A percentile compares a stretch with the other conserved stretches of the same genome.
Evolutionary conservation across 129 eudicot genomes (phyloP).

Genomic region (Rutidosis leptorrhynchoides): DNA sequence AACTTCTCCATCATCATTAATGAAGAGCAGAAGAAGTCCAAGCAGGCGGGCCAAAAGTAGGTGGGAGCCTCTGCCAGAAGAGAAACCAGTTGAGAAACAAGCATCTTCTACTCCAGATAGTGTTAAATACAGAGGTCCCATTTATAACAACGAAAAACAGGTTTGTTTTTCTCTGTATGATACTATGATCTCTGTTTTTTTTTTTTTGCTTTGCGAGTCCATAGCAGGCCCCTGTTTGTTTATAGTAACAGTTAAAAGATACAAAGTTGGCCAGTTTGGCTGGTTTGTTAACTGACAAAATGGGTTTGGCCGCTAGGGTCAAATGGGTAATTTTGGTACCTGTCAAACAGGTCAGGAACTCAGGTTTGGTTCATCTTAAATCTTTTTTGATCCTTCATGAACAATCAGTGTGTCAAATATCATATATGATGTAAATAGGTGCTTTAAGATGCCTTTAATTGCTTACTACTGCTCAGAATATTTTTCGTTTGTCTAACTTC

Average conservation of each 20-base stretch:
- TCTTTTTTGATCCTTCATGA: not conserved
- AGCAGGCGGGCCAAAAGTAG: conserved; percentile 85
- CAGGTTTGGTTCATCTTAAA: not conserved
- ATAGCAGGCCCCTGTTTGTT: not conserved
- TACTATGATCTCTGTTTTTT: not conserved
- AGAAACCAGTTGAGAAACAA: conserved; percentile 51
- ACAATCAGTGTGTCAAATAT: not conserved
- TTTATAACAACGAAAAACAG: conserved; percentile 45
- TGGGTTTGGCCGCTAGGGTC: not conserved
- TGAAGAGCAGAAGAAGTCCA: conserved; percentile 69
- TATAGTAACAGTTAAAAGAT: not conserved
- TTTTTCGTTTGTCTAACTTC: not conserved
- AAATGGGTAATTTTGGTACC: not conserved
- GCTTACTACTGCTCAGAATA: not conserved
- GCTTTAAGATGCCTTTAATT: not conserved
- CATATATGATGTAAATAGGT: not conserved
- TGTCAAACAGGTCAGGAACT: not conserved
- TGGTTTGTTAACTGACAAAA: not conserved
- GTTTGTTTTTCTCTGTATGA: conserved; percentile 25
- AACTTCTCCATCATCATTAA: conserved; percentile 37
- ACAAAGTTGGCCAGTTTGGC: not conserved
- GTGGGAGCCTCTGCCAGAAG: conserved; percentile 96
- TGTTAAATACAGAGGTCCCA: conserved; percentile 49
- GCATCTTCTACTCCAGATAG: conserved; percentile 35
- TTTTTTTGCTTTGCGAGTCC: not conserved